Evolutionary conservation across 305 asterid genomes (phyloP).

Genomic region (Plantago coronopus): DNA sequence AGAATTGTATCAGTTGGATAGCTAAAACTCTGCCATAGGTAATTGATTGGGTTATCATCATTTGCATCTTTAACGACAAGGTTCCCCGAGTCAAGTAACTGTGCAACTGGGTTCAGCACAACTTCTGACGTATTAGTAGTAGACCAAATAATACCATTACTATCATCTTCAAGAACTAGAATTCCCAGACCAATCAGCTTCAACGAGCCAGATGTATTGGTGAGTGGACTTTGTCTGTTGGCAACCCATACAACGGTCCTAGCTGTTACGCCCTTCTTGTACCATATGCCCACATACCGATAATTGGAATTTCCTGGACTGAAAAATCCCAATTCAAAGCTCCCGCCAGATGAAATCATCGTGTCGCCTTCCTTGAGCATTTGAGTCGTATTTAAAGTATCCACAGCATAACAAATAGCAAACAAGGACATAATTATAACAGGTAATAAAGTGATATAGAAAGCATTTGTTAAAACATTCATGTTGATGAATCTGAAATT

Average conservation of each 20-base stretch:
- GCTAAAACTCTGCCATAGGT: constrained; percentile 14
- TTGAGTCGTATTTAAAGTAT: constrained; percentile 26
- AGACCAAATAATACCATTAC: constrained; percentile 24
- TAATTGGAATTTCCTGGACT: constrained; percentile 28
- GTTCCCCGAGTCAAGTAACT: constrained; percentile 13
- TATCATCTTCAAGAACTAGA: constrained; percentile 21
- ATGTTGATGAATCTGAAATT: constrained; percentile 2
- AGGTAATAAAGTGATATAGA: constrained; percentile 3
- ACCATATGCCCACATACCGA: constrained; percentile 49
- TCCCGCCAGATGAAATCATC: constrained; percentile 32
- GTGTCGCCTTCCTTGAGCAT: constrained; percentile 31
- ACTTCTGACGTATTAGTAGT: constrained; percentile 14
- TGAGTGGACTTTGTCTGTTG: constrained; percentile 33
- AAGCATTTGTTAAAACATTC: not conserved
- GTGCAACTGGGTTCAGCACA: not conserved
- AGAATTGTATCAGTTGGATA: constrained; percentile 6
- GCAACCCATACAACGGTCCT: constrained; percentile 40
- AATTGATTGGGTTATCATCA: constrained; percentile 5
- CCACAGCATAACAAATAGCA: constrained; percentile 9
- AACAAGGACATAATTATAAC: not conserved
- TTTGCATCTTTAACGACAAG: constrained; percentile 14
- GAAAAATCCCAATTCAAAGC: constrained; percentile 48
- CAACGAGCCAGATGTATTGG: constrained; percentile 15
- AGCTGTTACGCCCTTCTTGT: constrained; percentile 23
- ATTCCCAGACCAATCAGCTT: constrained; percentile 21